These are phyloP conservation scores for Phytophthora sansomeana DNA, from an alignment of 352 stramenopile genomes.

Conservation along the genomic window DNA sequence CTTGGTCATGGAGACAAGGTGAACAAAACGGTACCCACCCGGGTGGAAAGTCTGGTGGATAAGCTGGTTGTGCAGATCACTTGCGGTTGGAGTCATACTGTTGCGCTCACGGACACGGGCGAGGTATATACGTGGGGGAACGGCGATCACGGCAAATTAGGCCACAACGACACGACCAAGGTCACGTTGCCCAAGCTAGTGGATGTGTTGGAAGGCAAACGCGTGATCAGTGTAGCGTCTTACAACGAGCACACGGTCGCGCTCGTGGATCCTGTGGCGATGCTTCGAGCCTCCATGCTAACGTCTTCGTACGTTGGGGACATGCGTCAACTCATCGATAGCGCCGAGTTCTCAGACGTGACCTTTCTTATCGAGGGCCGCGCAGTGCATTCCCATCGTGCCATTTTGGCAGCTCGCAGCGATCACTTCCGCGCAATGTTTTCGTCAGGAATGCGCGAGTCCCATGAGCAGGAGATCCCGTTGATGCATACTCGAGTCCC, in stretches of 20 bases:
- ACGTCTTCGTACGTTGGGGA: constrained; percentile 90
- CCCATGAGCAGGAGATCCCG: constrained; percentile 85
- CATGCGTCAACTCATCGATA: constrained; percentile 94
- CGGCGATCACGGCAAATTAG: constrained; percentile 95
- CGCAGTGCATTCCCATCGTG: constrained; percentile 85
- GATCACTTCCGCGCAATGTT: constrained; percentile 96
- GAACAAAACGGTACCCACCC: constrained; percentile 94
- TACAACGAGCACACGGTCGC: constrained; percentile 98
- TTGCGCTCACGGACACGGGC: constrained; percentile 93
- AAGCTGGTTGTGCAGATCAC: constrained; percentile 95
- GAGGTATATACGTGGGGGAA: constrained; percentile 96
- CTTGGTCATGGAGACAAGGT: constrained; percentile 97
- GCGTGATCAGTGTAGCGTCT: constrained; percentile 96
- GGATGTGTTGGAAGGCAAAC: constrained; percentile 91
- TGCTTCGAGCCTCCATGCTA: constrained; percentile 76
- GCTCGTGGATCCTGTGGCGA: constrained; percentile 87
- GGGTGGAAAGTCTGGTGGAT: constrained; percentile 90
- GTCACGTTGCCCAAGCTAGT: constrained; percentile 95
- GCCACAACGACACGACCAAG: constrained; percentile 94
- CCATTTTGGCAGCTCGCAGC: constrained; percentile 94
- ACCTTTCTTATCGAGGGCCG: constrained; percentile 89
- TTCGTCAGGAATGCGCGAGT: constrained; percentile 94
- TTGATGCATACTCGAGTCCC: constrained; percentile 91
- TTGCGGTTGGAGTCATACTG: constrained; percentile 96
- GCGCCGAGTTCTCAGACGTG: constrained; percentile 89